Base-by-base conservation (phyloP, 805 yeast species). In the Candida awuae region DNA sequence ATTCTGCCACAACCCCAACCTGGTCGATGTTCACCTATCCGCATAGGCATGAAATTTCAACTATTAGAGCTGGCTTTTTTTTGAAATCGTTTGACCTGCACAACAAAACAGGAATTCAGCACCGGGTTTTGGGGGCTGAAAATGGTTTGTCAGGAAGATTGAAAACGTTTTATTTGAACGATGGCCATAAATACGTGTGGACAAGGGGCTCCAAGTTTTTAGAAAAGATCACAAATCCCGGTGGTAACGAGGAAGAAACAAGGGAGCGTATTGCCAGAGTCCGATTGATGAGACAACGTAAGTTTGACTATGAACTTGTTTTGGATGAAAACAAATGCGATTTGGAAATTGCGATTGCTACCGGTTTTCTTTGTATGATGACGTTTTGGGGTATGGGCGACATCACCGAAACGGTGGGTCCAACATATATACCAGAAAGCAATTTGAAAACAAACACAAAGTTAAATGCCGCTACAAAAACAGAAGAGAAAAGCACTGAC, bases 341-440 rank as follows among this genome's bases (percentile, higher is more conserved):
- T 50, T 53, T 62, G n/a, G 73, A 71, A 39, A 60, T 69, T 30
- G 80, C 73, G 3, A 52, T 78, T 37, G 72, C 77, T n/a, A 75
- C 83, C 6, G 80, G 70, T 1, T 77, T 77, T 48, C 56, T 74
- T 38, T 66, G 80, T 15, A 75, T 77, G 78, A 62, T 73, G 60
- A 73, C 81, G n/a, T 77, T 75, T 56, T 77, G 84, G 84, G 76
- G 77, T 17, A 54, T 64, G 35, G 78, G 77, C 37, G 73, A 66
- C 52, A 60, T 59, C 44, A 71, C 77, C 13, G 69, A 66, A 38
- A 71, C 79, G 19, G 62, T 68, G 33, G 79, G 79, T 14, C 79
- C 79, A 19, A 70, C 77, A 7, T 41, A 42, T 29, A 35, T 49
- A 15, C 45, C 50, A 10, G 47, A 41, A 32, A 19, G 21, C 26